phyloP scores from a whole-genome alignment of 768 basidiomycete species.

The Lactarius hatsudake region DNA sequence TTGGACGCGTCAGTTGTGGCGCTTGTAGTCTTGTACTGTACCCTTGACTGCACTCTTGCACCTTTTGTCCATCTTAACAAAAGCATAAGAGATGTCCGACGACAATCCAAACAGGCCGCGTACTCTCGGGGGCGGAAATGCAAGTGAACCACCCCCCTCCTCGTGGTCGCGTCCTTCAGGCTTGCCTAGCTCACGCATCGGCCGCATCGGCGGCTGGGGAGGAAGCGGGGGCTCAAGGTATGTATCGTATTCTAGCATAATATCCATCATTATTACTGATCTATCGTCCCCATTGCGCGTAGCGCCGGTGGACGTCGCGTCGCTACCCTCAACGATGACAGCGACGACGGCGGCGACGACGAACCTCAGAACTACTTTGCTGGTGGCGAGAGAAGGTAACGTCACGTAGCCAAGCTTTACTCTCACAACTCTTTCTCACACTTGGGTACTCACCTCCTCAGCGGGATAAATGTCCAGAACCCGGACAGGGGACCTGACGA shows the following conservation, averaged over 20 bases:
- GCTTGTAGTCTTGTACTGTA: background rate
- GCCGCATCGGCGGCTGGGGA: constrained; percentile 31
- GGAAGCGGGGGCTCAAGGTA: constrained; percentile 19
- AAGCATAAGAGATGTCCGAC: constrained; percentile 11
- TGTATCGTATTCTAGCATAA: background rate
- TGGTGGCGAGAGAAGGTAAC: constrained; percentile 89
- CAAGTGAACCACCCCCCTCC: background rate
- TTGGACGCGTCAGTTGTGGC: constrained; percentile 1
- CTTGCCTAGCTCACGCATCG: constrained; percentile 25
- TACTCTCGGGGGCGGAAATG: constrained; percentile 20
- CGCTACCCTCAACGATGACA: constrained; percentile 47
- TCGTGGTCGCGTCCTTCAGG: constrained; percentile 17
- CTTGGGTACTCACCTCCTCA: constrained; percentile 33
- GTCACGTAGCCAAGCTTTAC: constrained; percentile 1
- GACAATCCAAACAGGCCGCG: constrained; percentile 21
- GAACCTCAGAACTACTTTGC: constrained; percentile 71
- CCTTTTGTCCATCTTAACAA: background rate
- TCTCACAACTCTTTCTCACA: background rate
- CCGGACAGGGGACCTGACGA: constrained; percentile 49
- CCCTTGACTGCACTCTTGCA: background rate
- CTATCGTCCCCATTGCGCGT: background rate
- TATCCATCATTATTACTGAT: background rate
- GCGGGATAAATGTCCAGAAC: constrained; percentile 87
- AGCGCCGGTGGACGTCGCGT: constrained; percentile 30
- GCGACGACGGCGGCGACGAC: constrained; percentile 42